Evolutionary conservation across 2,329 filamentous ascomycete species (phyloP).

Genomic region (Cercospora sojina): DNA sequence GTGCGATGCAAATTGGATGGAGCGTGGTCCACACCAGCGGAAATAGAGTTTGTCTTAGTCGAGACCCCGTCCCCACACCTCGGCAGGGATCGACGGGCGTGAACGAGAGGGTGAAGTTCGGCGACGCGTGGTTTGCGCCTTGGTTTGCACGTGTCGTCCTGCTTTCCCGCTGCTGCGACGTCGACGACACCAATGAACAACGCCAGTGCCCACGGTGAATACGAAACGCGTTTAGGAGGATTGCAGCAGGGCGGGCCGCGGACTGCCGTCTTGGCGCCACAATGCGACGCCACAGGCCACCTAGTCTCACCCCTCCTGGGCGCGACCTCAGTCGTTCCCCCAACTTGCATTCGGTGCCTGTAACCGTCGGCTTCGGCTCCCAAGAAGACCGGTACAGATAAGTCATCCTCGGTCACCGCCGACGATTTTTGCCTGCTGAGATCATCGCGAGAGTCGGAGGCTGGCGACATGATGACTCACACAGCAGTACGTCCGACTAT

Average conservation of each 20-base stretch:
- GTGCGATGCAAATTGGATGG: slow-evolving; percentile 3
- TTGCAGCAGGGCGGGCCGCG: not conserved
- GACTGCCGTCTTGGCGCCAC: slow-evolving; percentile 1
- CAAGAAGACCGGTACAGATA: not conserved
- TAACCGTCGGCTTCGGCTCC: not conserved
- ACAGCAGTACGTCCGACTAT: not conserved
- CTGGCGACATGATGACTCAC: not conserved
- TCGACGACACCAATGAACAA: not conserved
- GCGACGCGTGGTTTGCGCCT: not conserved
- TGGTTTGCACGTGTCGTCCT: not conserved
- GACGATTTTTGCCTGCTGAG: not conserved
- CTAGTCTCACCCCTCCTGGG: not conserved
- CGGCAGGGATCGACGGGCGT: not conserved
- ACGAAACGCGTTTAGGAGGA: not conserved
- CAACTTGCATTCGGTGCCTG: not conserved
- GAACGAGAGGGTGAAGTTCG: slow-evolving; percentile 1
- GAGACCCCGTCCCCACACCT: not conserved
- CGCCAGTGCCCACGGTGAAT: not conserved
- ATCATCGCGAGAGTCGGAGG: not conserved
- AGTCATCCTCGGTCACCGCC: not conserved
- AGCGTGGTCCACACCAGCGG: not conserved
- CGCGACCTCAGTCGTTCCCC: not conserved
- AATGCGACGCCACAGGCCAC: slow-evolving; percentile 1
- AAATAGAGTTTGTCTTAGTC: not conserved
- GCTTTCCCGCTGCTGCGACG: not conserved